Conservation (phyloP, 2,329 filamentous ascomycete species). For the Penicillium glabrum region DNA sequence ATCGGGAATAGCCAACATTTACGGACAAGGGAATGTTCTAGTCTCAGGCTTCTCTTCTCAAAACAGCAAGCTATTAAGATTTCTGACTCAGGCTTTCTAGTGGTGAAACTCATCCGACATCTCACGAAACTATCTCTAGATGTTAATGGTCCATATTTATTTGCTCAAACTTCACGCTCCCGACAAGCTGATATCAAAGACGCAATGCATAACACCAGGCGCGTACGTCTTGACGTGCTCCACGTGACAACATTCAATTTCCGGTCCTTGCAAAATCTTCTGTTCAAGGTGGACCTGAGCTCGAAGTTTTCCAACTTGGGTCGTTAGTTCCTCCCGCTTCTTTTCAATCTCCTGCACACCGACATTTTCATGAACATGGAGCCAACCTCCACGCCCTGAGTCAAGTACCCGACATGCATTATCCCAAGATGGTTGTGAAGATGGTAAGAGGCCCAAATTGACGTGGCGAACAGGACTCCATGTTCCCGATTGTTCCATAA, state of each 20-base stretch:
- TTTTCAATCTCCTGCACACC: constrained; percentile 45
- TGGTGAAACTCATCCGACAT: too few species aligned
- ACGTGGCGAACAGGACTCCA: constrained; percentile 53
- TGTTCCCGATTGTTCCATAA: constrained; percentile 30
- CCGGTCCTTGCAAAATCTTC: constrained; percentile 3
- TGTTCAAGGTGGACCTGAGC: constrained; percentile 4
- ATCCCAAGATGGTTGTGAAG: constrained; percentile 51
- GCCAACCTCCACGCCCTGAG: constrained; percentile 50
- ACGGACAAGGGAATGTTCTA: too few species aligned
- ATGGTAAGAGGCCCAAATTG: constrained; percentile 59
- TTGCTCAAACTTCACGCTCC: too few species aligned
- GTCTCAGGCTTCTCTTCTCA: too few species aligned
- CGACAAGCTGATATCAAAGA: constrained; percentile 54
- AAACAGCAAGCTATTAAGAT: too few species aligned
- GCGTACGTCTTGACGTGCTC: constrained; percentile 61
- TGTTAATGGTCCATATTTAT: too few species aligned
- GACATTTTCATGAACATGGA: constrained; percentile 63
- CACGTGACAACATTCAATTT: constrained; percentile 43
- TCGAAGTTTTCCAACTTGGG: constrained; percentile 38
- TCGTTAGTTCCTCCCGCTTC: constrained; percentile 39
- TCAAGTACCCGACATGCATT: constrained; percentile 52
- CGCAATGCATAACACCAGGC: constrained; percentile 61
- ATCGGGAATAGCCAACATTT: too few species aligned
- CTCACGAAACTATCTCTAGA: too few species aligned
- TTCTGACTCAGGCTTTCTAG: too few species aligned